Conservation (phyloP, 768 basidiomycete species). For the Coprinopsis marcescibilis region DNA sequence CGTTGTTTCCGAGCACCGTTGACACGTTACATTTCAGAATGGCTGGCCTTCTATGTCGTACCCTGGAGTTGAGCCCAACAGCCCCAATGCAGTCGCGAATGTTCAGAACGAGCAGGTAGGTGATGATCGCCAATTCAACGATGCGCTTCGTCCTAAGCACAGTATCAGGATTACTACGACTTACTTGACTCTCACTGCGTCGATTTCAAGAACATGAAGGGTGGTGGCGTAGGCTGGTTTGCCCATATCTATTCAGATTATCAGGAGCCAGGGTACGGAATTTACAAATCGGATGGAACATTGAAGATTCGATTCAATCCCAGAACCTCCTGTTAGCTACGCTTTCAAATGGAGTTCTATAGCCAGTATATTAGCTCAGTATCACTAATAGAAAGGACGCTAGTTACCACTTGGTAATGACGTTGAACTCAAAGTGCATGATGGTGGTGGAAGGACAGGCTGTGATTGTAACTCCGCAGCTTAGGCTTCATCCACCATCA, state of each 20-base stretch:
- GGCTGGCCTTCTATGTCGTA: slow-evolving; percentile 73
- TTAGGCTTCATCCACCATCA: slow-evolving; percentile 13
- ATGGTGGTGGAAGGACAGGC: neutral
- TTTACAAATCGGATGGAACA: slow-evolving; percentile 43
- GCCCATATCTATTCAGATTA: slow-evolving; percentile 72
- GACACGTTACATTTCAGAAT: slow-evolving; percentile 43
- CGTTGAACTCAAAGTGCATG: neutral
- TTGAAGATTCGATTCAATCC: slow-evolving; percentile 65
- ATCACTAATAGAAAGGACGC: too few relatives aligned
- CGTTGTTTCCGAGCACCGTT: neutral
- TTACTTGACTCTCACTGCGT: slow-evolving; percentile 61
- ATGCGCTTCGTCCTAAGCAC: neutral
- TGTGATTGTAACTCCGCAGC: slow-evolving; percentile 10
- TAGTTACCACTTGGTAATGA: neutral
- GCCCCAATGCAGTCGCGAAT: slow-evolving; percentile 51
- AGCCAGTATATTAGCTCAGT: too few relatives aligned
- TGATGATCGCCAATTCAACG: neutral
- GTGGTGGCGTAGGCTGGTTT: slow-evolving; percentile 76
- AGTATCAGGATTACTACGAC: slow-evolving; percentile 52
- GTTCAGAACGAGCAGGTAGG: slow-evolving; percentile 57
- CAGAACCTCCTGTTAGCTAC: slow-evolving; percentile 47
- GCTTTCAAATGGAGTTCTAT: too few relatives aligned
- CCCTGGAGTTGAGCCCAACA: slow-evolving; percentile 58
- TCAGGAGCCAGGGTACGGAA: slow-evolving; percentile 66
- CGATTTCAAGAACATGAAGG: slow-evolving; percentile 51